Evolutionary conservation across 495 filamentous ascomycete species (phyloP).

Genomic region (Penicilliopsis zonata): DNA sequence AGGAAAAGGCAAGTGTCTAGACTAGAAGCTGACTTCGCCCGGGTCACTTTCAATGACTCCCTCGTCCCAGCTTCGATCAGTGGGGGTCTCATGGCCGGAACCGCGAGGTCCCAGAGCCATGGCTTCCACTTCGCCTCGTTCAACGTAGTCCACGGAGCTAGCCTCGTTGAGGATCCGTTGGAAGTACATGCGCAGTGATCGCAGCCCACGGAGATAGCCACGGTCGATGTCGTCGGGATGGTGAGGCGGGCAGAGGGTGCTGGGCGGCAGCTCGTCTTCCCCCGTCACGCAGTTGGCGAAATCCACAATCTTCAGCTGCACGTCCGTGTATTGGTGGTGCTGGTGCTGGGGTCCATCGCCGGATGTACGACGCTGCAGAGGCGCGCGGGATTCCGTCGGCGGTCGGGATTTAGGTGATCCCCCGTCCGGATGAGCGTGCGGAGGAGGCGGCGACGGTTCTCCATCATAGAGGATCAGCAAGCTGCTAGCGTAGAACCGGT

Average conservation of each 20-base stretch:
- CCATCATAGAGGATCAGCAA: slow-evolving; percentile 92
- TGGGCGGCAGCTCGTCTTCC: slow-evolving; percentile 52
- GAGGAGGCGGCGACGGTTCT: slow-evolving; percentile 23
- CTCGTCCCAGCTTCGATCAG: slow-evolving; percentile 31
- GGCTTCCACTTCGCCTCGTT: slow-evolving; percentile 36
- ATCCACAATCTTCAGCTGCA: slow-evolving; percentile 94
- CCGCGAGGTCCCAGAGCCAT: slow-evolving; percentile 22
- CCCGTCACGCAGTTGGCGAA: slow-evolving; percentile 96
- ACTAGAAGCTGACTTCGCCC: slow-evolving; percentile 35
- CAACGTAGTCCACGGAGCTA: slow-evolving; percentile 41
- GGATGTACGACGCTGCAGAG: slow-evolving; percentile 16
- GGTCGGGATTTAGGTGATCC: slow-evolving; percentile 4
- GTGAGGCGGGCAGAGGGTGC: slow-evolving; percentile 66
- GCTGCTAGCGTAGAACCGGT: slow-evolving; percentile 93
- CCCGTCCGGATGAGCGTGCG: slow-evolving; percentile 13
- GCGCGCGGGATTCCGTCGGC: slow-evolving; percentile 6
- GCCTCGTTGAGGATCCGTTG: slow-evolving; percentile 76
- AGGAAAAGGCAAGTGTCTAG: not conserved
- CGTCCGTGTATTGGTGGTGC: slow-evolving; percentile 31
- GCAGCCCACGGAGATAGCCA: slow-evolving; percentile 80
- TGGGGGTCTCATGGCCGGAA: slow-evolving; percentile 14
- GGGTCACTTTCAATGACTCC: slow-evolving; percentile 30
- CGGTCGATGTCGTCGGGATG: slow-evolving; percentile 71
- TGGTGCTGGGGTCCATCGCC: slow-evolving; percentile 35
- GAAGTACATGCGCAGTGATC: slow-evolving; percentile 73